phyloP scores from a whole-genome alignment of 2,329 filamentous ascomycete genomes.

The Talaromyces sp. region DNA sequence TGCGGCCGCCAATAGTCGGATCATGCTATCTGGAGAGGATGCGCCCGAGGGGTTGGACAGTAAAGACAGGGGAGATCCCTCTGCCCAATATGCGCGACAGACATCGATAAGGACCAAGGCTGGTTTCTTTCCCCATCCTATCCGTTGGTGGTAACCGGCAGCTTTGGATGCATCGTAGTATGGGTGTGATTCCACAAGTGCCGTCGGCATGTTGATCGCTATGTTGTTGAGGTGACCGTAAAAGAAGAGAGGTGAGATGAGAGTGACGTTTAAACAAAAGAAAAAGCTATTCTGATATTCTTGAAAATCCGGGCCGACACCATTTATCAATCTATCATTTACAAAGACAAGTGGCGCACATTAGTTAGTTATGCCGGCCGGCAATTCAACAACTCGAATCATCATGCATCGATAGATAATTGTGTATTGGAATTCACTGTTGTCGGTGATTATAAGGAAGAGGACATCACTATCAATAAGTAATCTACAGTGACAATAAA shows the following conservation, averaged over 20 bases:
- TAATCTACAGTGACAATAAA: background rate
- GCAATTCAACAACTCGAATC: background rate
- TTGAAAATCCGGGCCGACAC: background rate
- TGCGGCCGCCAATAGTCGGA: background rate
- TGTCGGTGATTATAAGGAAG: background rate
- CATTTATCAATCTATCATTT: background rate
- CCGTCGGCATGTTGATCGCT: background rate
- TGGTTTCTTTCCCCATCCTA: background rate
- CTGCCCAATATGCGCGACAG: background rate
- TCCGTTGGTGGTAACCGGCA: background rate
- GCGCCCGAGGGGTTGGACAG: background rate
- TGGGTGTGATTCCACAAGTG: slow-evolving; percentile 1
- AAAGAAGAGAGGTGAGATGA: background rate
- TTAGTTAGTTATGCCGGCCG: background rate
- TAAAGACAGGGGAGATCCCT: slow-evolving; percentile 1
- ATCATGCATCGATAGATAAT: background rate
- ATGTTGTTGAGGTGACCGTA: background rate
- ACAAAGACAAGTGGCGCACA: background rate
- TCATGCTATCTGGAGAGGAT: background rate
- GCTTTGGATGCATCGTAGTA: background rate
- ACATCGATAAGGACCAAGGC: background rate
- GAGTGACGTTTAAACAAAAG: background rate
- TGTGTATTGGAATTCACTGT: background rate
- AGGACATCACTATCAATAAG: background rate
- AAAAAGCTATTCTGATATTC: background rate